Conservation (phyloP, 495 filamentous ascomycete genomes). For the Neohortaea acidophila region DNA sequence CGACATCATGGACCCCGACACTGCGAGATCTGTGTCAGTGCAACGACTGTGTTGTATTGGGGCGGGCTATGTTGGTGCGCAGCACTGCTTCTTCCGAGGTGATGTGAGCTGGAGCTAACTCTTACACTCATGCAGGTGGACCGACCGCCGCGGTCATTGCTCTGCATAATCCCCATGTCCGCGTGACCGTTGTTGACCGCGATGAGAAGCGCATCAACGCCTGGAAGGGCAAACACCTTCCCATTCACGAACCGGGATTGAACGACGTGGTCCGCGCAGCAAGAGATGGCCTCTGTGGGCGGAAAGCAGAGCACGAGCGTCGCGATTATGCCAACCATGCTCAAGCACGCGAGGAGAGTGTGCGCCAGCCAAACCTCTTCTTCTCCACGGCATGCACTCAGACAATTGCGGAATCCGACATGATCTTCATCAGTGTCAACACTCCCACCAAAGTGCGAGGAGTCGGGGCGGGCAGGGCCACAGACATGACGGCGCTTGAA, state of each 20-base stretch:
- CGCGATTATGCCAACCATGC: neutral
- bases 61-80: constrained; percentile 43
- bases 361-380: constrained; percentile 39
- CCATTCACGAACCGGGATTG: constrained; percentile 64
- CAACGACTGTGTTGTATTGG: constrained; percentile 41
- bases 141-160: constrained; percentile 65
- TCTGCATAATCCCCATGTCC: constrained; percentile 50
- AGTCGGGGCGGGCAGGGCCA: constrained; percentile 53
- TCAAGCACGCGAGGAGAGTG: neutral
- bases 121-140: constrained; percentile 36
- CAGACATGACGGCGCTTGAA: constrained; percentile 61
- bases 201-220: constrained; percentile 45
- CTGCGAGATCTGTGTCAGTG: constrained; percentile 7
- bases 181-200: constrained; percentile 56
- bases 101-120: neutral
- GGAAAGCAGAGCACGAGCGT: constrained; percentile 20
- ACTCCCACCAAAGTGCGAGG: constrained; percentile 65
- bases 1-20: constrained; percentile 11
- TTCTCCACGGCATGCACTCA: constrained; percentile 52
- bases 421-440: constrained; percentile 66
- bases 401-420: constrained; percentile 50
- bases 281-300: constrained; percentile 41
- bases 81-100: constrained; percentile 1
- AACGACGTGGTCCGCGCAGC: constrained; percentile 48
- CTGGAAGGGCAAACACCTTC: constrained; percentile 60